Base-by-base conservation (phyloP, 305 asterid species). In the Lippia alba region DNA sequence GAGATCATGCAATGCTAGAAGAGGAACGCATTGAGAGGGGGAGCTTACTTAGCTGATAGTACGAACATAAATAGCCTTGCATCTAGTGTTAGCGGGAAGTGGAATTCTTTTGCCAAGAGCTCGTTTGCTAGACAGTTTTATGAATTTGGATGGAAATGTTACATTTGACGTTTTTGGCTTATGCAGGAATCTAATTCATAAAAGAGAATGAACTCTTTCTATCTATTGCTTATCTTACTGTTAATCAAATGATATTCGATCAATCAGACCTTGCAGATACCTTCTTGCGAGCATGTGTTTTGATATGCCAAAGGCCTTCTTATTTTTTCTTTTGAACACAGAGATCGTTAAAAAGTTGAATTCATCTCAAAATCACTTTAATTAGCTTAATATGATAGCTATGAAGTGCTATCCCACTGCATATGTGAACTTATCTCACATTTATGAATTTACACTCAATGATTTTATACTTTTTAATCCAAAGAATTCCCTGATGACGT, bases 171-270 rank as follows among this genome's bases (percentile, higher is more conserved):
- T 4, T 44, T 33, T 49, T 15, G 45, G 30, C 30, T 24, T 24
- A 24, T 44, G 33, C 30, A 24, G 30, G 30, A 24, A 24, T 24
- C 30, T 24, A 55, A 64, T 20, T 12, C 53, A 34, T 54, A 40
- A 36, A 12, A 17, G 15, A 36, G 12, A 39, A 39, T 54, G 24
- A 48, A 18, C 17, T 12, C 40, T 6, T 50, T 66, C 34, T 11
- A 10, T 12, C 1, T 17, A 20, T 39, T 55, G 30, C 54, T 18
- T 20, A 24, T 18, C 18, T 24, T 55, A 16, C 55, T 1, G 44
- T 34, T 12, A 50, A 18, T 15, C 32, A 14, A 20, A 56, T 68
- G 64, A 32, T 8, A 57, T 69, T 69, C 66, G 59, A 57, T 57
- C 39, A n/a, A 56, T 15, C 66, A 57, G 11, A 58, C 16, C 39